Conservation (phyloP, 192 early-diverging fungal species). For the Coemansia sp. region DNA sequence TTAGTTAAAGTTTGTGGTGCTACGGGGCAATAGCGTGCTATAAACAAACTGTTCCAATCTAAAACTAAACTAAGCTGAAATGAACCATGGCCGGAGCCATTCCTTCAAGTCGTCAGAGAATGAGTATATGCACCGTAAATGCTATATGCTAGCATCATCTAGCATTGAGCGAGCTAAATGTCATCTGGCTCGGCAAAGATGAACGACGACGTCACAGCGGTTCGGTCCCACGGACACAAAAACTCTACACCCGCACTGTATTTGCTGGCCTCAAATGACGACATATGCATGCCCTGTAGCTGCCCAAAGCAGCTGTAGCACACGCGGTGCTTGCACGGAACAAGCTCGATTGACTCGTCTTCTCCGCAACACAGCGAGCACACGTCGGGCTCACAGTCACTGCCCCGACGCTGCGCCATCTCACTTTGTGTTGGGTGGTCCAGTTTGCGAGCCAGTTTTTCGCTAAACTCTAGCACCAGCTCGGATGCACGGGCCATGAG, state of each 20-base stretch:
- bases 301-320: slow-evolving; percentile 34
- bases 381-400: background rate
- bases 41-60: too few relatives aligned
- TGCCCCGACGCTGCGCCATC: too few relatives aligned
- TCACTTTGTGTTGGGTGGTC: background rate
- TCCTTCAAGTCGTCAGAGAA: too few relatives aligned
- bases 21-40: too few relatives aligned
- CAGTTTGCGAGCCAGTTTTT: slow-evolving; percentile 11
- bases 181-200: too few relatives aligned
- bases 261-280: slow-evolving; percentile 20
- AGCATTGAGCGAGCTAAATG: too few relatives aligned
- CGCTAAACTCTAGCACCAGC: slow-evolving; percentile 7
- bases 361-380: slow-evolving; percentile 50
- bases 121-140: too few relatives aligned
- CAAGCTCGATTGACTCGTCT: slow-evolving; percentile 26
- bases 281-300: slow-evolving; percentile 18
- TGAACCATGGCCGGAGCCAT: too few relatives aligned
- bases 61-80: too few relatives aligned
- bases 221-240: slow-evolving; percentile 46
- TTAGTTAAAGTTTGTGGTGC: background rate
- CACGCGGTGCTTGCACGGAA: slow-evolving; percentile 34
- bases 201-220: background rate
- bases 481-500: background rate
- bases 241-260: background rate
- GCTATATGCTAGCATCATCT: too few relatives aligned